These are phyloP conservation scores for Hirschioporus abietinus DNA, from an alignment of 768 basidiomycete genomes.

Conservation along the genomic window DNA sequence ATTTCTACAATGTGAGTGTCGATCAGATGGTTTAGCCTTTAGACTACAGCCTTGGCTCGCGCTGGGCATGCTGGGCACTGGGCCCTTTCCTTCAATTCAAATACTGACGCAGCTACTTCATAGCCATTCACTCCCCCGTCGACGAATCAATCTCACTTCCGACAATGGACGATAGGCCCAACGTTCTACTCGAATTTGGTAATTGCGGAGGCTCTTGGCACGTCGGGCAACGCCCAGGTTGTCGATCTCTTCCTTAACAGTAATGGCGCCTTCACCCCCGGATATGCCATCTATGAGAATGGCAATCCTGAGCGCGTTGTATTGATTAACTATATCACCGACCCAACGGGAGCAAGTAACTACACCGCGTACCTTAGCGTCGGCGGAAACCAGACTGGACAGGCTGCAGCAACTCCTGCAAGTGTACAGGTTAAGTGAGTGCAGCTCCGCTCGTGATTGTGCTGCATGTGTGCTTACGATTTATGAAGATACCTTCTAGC, in stretches of 20 bases:
- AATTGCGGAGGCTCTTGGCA: slow-evolving; percentile 67
- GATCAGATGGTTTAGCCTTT: slow-evolving; percentile 20
- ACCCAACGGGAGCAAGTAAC: slow-evolving; percentile 48
- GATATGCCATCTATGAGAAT: slow-evolving; percentile 70
- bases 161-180: slow-evolving; percentile 70
- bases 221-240: slow-evolving; percentile 56
- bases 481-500: slow-evolving; percentile 49
- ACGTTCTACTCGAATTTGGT: slow-evolving; percentile 71
- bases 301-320: slow-evolving; percentile 55
- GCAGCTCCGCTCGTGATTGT: slow-evolving; percentile 9
- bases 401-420: slow-evolving; percentile 33
- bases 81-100: not conserved
- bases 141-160: slow-evolving; percentile 49
- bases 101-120: not conserved
- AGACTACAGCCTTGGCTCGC: slow-evolving; percentile 30
- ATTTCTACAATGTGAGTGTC: slow-evolving; percentile 55
- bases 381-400: slow-evolving; percentile 36
- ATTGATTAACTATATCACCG: slow-evolving; percentile 69
- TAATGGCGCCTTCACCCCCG: slow-evolving; percentile 52
- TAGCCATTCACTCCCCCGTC: slow-evolving; percentile 41
- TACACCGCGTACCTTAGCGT: slow-evolving; percentile 47
- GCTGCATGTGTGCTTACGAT: not conserved
- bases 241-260: slow-evolving; percentile 55
- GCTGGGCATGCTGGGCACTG: slow-evolving; percentile 25
- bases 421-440: slow-evolving; percentile 51